A percentile compares a stretch with the other conserved stretches of the same genome.
phyloP scores from a whole-genome alignment of 148 eudicot species.

The Bassia scoparia region DNA sequence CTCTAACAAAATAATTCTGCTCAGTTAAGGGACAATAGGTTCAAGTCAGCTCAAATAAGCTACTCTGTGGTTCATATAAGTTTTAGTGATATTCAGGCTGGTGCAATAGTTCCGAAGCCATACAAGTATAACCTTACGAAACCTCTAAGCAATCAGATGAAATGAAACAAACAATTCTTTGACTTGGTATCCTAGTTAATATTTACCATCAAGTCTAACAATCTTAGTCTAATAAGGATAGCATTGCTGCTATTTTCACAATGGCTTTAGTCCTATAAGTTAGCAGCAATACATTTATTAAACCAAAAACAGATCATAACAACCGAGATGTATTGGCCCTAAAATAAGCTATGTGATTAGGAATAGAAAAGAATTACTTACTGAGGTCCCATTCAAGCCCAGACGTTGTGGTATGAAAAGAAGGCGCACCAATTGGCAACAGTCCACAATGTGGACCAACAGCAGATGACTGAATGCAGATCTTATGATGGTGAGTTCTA shows the following conservation, averaged over 20 bases:
- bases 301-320: neutral
- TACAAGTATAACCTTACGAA: neutral
- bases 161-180: neutral
- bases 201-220: neutral
- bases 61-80: neutral
- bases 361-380: slow-evolving; percentile 36
- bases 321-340: neutral
- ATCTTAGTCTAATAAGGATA: neutral
- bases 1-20: neutral
- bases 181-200: neutral
- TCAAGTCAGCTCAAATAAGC: neutral
- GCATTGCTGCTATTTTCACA: neutral
- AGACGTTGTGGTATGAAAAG: slow-evolving; percentile 63
- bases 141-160: neutral
- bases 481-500: slow-evolving; percentile 61
- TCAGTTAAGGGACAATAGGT: neutral
- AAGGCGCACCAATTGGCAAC: slow-evolving; percentile 61
- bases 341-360: neutral
- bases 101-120: neutral
- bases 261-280: neutral
- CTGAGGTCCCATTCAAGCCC: slow-evolving; percentile 88
- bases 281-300: neutral
- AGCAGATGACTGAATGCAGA: slow-evolving; percentile 51
- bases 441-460: slow-evolving; percentile 99
- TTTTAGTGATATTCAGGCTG: neutral